phyloP scores from a whole-genome alignment of 2,329 filamentous ascomycete genomes.

The Exophiala sp. region DNA sequence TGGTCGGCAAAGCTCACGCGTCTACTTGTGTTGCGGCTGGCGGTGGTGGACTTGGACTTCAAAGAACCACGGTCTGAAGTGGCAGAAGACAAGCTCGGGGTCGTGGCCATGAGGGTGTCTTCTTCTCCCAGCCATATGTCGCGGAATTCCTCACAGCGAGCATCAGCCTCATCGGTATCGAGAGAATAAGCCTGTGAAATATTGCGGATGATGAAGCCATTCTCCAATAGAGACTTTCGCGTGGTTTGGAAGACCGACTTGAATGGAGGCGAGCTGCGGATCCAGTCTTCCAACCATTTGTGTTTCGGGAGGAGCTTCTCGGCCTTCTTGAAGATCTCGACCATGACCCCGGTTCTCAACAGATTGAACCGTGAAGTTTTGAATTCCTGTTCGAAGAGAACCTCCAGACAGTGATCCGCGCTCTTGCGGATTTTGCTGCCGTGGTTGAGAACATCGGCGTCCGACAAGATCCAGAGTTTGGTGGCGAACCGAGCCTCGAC shows the following conservation, averaged over 20 bases:
- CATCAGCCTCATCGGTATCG: not conserved
- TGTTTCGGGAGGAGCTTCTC: not conserved
- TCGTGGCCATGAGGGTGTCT: too few species aligned
- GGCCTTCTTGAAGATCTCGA: not conserved
- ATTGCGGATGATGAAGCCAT: not conserved
- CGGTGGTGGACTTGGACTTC: too few species aligned
- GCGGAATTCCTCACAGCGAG: not conserved
- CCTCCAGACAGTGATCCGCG: conserved; percentile 1
- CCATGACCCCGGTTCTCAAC: conserved; percentile 1
- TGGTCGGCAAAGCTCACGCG: not conserved
- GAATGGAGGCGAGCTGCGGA: conserved; percentile 1
- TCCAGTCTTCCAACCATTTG: conserved; percentile 6
- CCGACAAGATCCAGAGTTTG: not conserved
- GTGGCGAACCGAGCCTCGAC: not conserved
- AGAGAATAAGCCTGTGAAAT: not conserved
- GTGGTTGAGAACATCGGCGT: not conserved
- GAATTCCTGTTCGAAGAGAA: conserved; percentile 2
- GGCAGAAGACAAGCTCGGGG: not conserved
- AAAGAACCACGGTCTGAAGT: too few species aligned
- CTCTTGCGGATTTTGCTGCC: not conserved
- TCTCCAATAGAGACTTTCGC: not conserved
- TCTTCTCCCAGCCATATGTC: not conserved
- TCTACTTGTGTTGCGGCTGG: too few species aligned
- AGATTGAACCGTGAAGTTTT: not conserved
- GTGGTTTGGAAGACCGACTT: not conserved